Base-by-base conservation (phyloP, 2,329 filamentous ascomycete genomes). In the Aspergillus sp. region DNA sequence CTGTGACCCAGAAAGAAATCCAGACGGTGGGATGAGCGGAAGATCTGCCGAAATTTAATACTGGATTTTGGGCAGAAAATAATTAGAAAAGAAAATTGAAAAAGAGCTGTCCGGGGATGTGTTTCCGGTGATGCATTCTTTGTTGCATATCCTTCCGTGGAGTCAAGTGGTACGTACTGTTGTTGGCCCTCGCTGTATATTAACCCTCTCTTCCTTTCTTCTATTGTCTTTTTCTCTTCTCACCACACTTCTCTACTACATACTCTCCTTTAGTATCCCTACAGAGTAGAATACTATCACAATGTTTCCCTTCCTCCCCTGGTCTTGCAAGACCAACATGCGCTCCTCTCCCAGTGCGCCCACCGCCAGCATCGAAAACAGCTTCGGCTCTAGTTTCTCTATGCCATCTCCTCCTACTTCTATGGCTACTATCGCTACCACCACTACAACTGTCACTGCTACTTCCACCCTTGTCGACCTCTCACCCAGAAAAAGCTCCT, bases 401-500 rank as follows among this genome's bases (percentile, higher is more conserved):
- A 19, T 39, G 37, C 37, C 17, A 2, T 39, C 37, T 20, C 17
- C 33, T 37, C 33, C 33, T n/a, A 19, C 33, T 37, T 19, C 33
- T 10, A 37, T 15, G n/a, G 23, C 13, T 7, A 13, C 19, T 23
- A 37, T 19, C n/a, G n/a, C 33, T 37, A 7, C 33, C 33, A 37
- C n/a, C 33, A 15, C 33, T 37, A 42, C 19, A 20, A 42, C 33
- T 37, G n/a, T n/a, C 7, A 15, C 33, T 37, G 33, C n/a, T 7
- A 7, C 33, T 37, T 19, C 17, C 33, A 15, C 33, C 4, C 12
- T 19, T 23, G 23, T 15, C 20, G 22, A 15, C 23, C 41, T 43
- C 20, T 27, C 19, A 17, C 22, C 27, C 61, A 71, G 70, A 53
- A 67, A 63, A 7, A 70, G 67, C 32, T 72, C 71, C 60, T 70